Base-by-base conservation (phyloP, 192 early-diverging fungal genomes). In the Podila clonocystis region DNA sequence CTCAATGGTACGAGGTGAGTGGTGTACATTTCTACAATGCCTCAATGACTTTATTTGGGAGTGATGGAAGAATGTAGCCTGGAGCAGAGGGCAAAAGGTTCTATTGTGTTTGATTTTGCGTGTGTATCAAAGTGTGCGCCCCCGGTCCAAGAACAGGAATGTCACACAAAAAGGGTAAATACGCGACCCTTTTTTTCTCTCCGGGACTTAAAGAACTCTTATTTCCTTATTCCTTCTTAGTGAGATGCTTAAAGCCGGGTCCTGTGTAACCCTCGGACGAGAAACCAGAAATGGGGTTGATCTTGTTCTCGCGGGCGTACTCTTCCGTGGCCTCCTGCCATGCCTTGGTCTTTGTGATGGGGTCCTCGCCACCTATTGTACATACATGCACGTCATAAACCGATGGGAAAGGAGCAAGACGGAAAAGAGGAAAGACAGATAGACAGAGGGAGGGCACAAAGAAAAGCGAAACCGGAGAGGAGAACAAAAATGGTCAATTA, bases 291-390 rank as follows among this genome's bases (percentile, higher is more conserved):
- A 93, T 91, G 45, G 92, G 92, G 73, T 94, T 91, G 66, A 84
- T 83, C 67, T 92, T 94, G 50, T 89, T 82, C 73, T 87, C 75
- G 67, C 70, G 83, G 64, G 88, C 75, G 52, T 86, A 85, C 69
- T 89, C 86, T 84, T 92, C 91, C 70, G 92, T 87, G 58, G 91
- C 91, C 78, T 93, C 89, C 77, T 94, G 85, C 92, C 92, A 94
- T 85, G 92, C 91, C 87, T 88, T 90, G 85, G 38, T 91, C 70
- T 91, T 74, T 33, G 91, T 94, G 63, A 69, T 84, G 50, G 87
- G 89, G 62, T 85, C 85, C 63, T 87, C 86, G 24, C 83, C 82
- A 75, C 87, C 89, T 89, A 61, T 22, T 60, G 15, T 9, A 13
- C 41, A 45, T 17, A 15, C 13, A 45, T 36, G 34, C 34, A 36